Evolutionary conservation across 2,329 filamentous ascomycete genomes (phyloP).

Genomic region (Ciborinia camelliae): DNA sequence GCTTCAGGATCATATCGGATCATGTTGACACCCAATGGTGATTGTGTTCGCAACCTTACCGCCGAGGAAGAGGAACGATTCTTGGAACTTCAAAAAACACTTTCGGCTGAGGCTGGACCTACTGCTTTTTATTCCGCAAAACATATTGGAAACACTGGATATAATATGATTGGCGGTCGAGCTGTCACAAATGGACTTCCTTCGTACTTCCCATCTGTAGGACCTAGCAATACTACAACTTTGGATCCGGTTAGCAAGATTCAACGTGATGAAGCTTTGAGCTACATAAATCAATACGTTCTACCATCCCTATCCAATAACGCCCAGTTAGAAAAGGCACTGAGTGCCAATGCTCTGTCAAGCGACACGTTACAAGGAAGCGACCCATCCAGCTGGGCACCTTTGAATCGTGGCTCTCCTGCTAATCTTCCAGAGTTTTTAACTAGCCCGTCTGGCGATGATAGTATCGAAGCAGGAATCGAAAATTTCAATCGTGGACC

Average conservation of each 20-base stretch:
- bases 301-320: constrained; percentile 46
- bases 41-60: constrained; percentile 70
- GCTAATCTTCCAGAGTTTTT: constrained; percentile 21
- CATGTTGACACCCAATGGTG: constrained; percentile 71
- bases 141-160: constrained; percentile 54
- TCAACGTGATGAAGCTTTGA: constrained; percentile 62
- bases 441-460: constrained; percentile 29
- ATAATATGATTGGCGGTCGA: constrained; percentile 60
- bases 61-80: constrained; percentile 67
- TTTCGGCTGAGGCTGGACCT: constrained; percentile 52
- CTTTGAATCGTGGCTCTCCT: constrained; percentile 26
- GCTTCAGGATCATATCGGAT: constrained; percentile 60
- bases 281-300: constrained; percentile 67
- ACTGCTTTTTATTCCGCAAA: constrained; percentile 55
- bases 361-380: constrained; percentile 32
- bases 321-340: constrained; percentile 37
- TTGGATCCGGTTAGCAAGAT: constrained; percentile 62
- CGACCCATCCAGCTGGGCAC: constrained; percentile 31
- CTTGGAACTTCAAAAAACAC: constrained; percentile 61
- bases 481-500: constrained; percentile 37
- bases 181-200: constrained; percentile 62
- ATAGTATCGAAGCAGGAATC: constrained; percentile 32
- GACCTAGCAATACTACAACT: constrained; percentile 35
- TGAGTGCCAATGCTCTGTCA: constrained; percentile 36
- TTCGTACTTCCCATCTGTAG: constrained; percentile 54